phyloP scores from a whole-genome alignment of 2,329 filamentous ascomycete genomes.

The Fusarium nanum region DNA sequence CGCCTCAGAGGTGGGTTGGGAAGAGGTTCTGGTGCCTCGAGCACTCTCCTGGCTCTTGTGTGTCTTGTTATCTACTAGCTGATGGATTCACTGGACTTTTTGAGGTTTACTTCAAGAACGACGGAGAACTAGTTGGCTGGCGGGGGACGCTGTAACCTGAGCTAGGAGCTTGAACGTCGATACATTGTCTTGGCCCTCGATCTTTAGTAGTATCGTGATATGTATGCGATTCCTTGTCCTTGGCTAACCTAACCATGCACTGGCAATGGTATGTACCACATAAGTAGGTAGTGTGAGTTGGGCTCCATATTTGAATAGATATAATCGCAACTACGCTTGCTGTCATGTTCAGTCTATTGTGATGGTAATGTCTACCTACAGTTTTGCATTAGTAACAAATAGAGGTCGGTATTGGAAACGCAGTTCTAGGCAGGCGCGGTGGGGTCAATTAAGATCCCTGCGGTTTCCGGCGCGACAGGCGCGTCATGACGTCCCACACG shows the following conservation, averaged over 20 bases:
- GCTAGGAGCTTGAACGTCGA: constrained; percentile 56
- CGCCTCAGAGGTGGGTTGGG: constrained; percentile 46
- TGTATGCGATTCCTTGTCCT: neutral
- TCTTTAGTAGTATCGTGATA: neutral
- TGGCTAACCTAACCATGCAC: neutral
- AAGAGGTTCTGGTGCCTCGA: constrained; percentile 45
- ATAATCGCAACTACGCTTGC: neutral
- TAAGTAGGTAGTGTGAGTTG: neutral
- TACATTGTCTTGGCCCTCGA: constrained; percentile 50
- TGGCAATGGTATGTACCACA: neutral
- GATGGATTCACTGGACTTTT: constrained; percentile 15
- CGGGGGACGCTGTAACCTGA: constrained; percentile 46
- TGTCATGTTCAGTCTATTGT: neutral
- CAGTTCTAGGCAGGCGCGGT: constrained; percentile 16
- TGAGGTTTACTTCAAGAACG: constrained; percentile 11
- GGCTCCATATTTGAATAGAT: neutral
- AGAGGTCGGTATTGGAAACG: neutral
- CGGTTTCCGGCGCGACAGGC: constrained; percentile 42
- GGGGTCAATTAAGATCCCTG: constrained; percentile 50
- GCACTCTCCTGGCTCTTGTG: constrained; percentile 55
- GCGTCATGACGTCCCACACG: constrained; percentile 48
- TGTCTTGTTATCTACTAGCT: constrained; percentile 54
- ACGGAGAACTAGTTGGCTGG: constrained; percentile 24
- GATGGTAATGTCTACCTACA: neutral
- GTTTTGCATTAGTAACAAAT: neutral